phyloP scores from a whole-genome alignment of 2,329 filamentous ascomycete species.

The Fusarium compactum region DNA sequence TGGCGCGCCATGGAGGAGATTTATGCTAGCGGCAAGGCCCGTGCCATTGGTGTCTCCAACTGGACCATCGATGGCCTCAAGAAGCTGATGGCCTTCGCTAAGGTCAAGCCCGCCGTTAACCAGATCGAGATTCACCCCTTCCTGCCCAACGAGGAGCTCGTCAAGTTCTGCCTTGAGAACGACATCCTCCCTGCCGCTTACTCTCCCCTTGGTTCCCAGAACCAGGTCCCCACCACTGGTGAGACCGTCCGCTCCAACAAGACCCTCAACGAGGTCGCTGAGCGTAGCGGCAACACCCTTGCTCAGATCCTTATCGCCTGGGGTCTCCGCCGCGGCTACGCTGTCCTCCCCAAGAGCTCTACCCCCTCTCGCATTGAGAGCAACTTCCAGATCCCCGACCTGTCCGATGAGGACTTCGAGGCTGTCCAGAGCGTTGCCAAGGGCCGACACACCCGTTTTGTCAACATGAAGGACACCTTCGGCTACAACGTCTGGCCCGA shows the following conservation, averaged over 20 bases:
- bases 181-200: slow-evolving; percentile 66
- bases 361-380: slow-evolving; percentile 70
- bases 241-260: slow-evolving; percentile 52
- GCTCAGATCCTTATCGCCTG: slow-evolving; percentile 67
- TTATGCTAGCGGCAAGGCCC: slow-evolving; percentile 54
- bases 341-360: slow-evolving; percentile 77
- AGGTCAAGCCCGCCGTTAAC: slow-evolving; percentile 63
- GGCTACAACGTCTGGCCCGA: slow-evolving; percentile 78
- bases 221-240: slow-evolving; percentile 46
- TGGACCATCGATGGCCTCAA: slow-evolving; percentile 59
- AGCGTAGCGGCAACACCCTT: slow-evolving; percentile 63
- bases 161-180: slow-evolving; percentile 65
- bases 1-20: slow-evolving; percentile 69
- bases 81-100: slow-evolving; percentile 51
- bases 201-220: slow-evolving; percentile 72
- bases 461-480: slow-evolving; percentile 87
- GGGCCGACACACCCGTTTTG: slow-evolving; percentile 76
- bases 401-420: slow-evolving; percentile 68
- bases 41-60: slow-evolving; percentile 65
- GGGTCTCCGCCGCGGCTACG: slow-evolving; percentile 74
- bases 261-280: slow-evolving; percentile 63
- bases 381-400: slow-evolving; percentile 43
- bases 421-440: slow-evolving; percentile 55
- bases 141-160: slow-evolving; percentile 61
- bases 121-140: slow-evolving; percentile 57